phyloP scores from a whole-genome alignment of 225 moss, liverwort and hornwort genomes.

The Marchantia paleacea region DNA sequence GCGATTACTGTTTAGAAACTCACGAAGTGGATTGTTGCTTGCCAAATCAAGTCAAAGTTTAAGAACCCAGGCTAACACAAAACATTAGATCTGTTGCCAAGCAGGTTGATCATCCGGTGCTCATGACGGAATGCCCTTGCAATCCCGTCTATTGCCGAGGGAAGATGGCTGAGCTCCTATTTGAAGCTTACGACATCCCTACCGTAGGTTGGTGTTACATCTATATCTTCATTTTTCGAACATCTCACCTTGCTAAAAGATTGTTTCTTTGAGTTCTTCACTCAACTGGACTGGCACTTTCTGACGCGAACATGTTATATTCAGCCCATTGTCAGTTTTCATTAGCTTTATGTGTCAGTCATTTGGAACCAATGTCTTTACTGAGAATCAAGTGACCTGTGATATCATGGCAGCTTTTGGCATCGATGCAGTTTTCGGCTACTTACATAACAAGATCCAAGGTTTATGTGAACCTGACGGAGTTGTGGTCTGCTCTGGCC shows the following conservation, averaged over 20 bases:
- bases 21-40: no score
- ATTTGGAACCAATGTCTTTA: neutral
- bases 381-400: neutral
- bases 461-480: conserved; percentile 76
- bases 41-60: no score
- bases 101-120: conserved; percentile 93
- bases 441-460: conserved; percentile 71
- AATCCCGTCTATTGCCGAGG: conserved; percentile 76
- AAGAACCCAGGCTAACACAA: no score
- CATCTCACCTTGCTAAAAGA: no score
- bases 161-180: conserved; percentile 97
- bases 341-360: neutral
- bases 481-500: conserved; percentile 78
- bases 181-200: conserved; percentile 93
- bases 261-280: neutral
- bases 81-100: conserved; percentile 35
- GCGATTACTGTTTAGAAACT: no score
- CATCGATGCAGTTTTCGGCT: conserved; percentile 81
- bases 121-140: conserved; percentile 86
- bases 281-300: neutral
- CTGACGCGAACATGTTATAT: neutral
- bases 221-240: neutral
- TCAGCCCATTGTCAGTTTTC: neutral
- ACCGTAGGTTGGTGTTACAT: conserved; percentile 53
- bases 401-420: conserved; percentile 68